Conservation (phyloP, 306 rosid species). For the Morella rubra region DNA sequence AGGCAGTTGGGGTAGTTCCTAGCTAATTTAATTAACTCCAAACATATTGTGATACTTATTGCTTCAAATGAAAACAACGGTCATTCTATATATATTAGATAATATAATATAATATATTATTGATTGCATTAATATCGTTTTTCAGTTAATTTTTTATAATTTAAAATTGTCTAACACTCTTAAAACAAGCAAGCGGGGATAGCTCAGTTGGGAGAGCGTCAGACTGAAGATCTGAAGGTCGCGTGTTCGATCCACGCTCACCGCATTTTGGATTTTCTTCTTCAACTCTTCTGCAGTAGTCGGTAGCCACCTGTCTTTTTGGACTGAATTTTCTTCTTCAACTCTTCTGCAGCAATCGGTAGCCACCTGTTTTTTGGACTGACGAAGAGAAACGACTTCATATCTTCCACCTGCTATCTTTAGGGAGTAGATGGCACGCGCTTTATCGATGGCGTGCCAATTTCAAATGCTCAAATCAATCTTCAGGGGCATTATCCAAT, state of each 20-base stretch:
- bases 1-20: no score
- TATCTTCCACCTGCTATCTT: neutral
- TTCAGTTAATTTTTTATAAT: no score
- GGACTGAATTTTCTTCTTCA: neutral
- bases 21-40: no score
- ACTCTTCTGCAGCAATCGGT: neutral
- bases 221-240: no score
- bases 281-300: accelerated
- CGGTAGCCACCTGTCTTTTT: no score
- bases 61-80: neutral
- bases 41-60: no score
- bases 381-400: no score
- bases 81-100: accelerated
- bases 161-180: no score
- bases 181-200: slow-evolving; percentile 36
- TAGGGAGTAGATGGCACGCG: neutral
- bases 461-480: no score
- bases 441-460: neutral
- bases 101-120: accelerated
- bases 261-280: neutral
- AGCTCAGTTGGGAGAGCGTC: slow-evolving; percentile 38
- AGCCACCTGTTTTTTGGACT: neutral
- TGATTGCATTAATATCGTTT: no score
- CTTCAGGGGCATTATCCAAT: neutral
- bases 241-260: slow-evolving; percentile 39